Conservation (phyloP, 257 asterid genomes). For the Gentiana dahurica region DNA sequence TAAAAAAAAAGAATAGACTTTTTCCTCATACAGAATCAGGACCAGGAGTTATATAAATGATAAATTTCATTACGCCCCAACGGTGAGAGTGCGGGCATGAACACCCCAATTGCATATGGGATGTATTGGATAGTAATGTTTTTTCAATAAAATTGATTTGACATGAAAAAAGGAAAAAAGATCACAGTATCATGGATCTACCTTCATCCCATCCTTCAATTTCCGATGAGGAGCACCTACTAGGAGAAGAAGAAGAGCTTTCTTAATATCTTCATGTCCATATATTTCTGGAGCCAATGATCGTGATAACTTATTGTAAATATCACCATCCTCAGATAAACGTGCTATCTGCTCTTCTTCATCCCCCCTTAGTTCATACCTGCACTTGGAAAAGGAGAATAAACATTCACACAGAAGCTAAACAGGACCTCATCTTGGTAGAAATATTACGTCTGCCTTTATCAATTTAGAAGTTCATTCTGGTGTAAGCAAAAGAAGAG, state of each 20-base stretch:
- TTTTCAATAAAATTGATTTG: no score
- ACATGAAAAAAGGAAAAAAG: no score
- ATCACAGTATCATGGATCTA: slow-evolving; percentile 9
- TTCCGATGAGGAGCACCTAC: slow-evolving; percentile 97
- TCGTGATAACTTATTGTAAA: slow-evolving; percentile 65
- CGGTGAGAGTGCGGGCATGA: no score
- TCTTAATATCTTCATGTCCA: slow-evolving; percentile 90
- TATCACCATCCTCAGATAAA: slow-evolving; percentile 90
- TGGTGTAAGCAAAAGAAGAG: no score
- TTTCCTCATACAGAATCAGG: background rate
- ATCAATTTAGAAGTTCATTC: no score
- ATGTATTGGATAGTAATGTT: no score
- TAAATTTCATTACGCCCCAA: background rate
- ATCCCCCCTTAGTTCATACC: slow-evolving; percentile 64
- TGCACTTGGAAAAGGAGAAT: slow-evolving; percentile 10
- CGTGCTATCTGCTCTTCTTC: slow-evolving; percentile 76
- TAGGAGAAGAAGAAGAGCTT: slow-evolving; percentile 93
- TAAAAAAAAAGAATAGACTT: background rate
- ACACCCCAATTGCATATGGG: no score
- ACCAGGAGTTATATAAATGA: background rate
- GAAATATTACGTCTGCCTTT: no score
- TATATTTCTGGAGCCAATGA: slow-evolving; percentile 93
- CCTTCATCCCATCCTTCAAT: slow-evolving; percentile 97
- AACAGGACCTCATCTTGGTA: no score
- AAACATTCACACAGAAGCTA: no score